Evolutionary conservation across 2,329 filamentous ascomycete species (phyloP), one percentile per base, ranked within the genome.

Genomic region (Colletotrichum sp.): DNA sequence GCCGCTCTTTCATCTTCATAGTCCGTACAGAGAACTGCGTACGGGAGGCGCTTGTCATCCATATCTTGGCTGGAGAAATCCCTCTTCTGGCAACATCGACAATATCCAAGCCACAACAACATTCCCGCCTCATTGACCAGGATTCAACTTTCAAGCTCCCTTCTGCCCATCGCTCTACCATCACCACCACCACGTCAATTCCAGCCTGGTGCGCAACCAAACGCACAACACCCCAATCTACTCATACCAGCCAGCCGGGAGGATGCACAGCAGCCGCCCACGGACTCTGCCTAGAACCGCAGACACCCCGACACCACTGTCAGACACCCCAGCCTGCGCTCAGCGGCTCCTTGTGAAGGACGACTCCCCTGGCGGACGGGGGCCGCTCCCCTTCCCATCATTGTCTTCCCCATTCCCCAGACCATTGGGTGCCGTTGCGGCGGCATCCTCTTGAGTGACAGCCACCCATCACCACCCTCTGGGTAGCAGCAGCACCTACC

Each of bases 401-500:
- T 59, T 34, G 32, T n/a, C 16, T 36, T 55, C 25, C 61, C 52
- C 25, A 25, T 71, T 52, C 52, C n/a, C 68, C 61, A 66, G 68
- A 34, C 62, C 61, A 67, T 72, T 71, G 62, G 72, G 61, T 71
- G 61, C 72, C 68, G 67, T 22, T 52, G 68, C 34, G 68, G 68
- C 61, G 61, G 69, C 69, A n/a, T 71, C 52, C 72, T 62, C 36
- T 32, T n/a, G 34, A 52, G 52, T 75, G 72, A 75, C 72, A 72
- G 72, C 72, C 69, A 61, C 49, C 72, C 68, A 61, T 55, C 52
- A 72, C 52, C 36, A 8, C 36, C 36, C 16, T 8, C 36, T 44
- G 36, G 36, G 36, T 19, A 44, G 36, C 36, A 39, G 36, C 36
- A 39, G 36, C 16, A 39, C 16, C 22, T 16, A 52, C 16, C 22